A percentile compares a stretch with the other conserved stretches of the same genome.
Conservation (phyloP, 352 stramenopile genomes). For the Pythium grandisporangium region DNA sequence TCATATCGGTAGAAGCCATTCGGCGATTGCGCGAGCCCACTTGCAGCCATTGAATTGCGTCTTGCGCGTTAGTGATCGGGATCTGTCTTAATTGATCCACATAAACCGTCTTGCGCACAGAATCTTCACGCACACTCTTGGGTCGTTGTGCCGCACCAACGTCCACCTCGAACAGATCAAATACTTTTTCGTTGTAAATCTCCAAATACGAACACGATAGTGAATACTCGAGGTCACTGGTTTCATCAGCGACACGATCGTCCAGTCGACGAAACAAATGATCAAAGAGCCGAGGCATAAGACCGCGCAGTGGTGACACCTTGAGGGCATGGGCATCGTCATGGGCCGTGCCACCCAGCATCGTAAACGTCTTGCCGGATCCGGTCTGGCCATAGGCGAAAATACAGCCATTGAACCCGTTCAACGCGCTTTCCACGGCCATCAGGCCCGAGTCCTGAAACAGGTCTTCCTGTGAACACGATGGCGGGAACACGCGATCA, state of each 20-base stretch:
- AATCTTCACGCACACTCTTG: slow-evolving; percentile 71
- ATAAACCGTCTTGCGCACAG: slow-evolving; percentile 63
- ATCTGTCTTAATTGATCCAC: slow-evolving; percentile 71
- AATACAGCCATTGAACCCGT: slow-evolving; percentile 86
- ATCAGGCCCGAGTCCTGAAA: slow-evolving; percentile 66
- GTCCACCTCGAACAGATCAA: slow-evolving; percentile 70
- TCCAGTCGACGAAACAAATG: slow-evolving; percentile 64
- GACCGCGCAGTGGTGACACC: slow-evolving; percentile 39
- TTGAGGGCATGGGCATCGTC: slow-evolving; percentile 31
- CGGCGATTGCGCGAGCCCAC: slow-evolving; percentile 83
- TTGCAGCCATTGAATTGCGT: slow-evolving; percentile 69
- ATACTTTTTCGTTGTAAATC: slow-evolving; percentile 90
- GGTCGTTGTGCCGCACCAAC: slow-evolving; percentile 29
- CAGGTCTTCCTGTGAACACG: slow-evolving; percentile 67
- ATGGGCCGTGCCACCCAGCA: slow-evolving; percentile 39
- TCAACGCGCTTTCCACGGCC: slow-evolving; percentile 74
- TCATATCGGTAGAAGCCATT: slow-evolving; percentile 96
- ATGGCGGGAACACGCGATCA: slow-evolving; percentile 68
- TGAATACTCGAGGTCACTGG: slow-evolving; percentile 39
- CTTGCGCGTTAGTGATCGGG: slow-evolving; percentile 41
- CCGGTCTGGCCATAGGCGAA: slow-evolving; percentile 88
- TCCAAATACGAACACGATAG: slow-evolving; percentile 84
- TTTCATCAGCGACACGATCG: slow-evolving; percentile 28
- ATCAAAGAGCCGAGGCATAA: slow-evolving; percentile 80
- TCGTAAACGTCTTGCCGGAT: slow-evolving; percentile 85